These are phyloP conservation scores for Endogone sp. DNA, from an alignment of 192 early-diverging fungal species.

Conservation along the genomic window DNA sequence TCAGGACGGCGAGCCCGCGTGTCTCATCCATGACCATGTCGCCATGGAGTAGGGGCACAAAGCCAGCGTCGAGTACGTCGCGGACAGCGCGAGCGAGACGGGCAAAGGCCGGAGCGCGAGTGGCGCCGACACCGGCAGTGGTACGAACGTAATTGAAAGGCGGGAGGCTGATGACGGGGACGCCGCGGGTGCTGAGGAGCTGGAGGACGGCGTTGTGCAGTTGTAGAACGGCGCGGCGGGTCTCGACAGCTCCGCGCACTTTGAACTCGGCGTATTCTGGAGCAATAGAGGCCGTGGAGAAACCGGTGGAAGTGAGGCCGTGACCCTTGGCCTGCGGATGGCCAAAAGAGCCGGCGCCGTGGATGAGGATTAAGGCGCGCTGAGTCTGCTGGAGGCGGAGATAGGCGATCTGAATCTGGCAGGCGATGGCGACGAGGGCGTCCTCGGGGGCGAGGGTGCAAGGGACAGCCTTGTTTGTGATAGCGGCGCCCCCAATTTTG, in stretches of 20 bases:
- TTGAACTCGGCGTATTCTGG: background rate
- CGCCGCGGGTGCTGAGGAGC: background rate
- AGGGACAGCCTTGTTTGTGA: background rate
- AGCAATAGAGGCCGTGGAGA: background rate
- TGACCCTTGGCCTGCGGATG: constrained; percentile 33
- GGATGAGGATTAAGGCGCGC: constrained; percentile 19
- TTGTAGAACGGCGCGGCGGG: constrained; percentile 1
- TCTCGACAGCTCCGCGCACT: constrained; percentile 1
- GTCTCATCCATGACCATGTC: constrained; percentile 25
- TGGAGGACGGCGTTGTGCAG: constrained; percentile 14
- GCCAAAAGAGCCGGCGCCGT: constrained; percentile 36
- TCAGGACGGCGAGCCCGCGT: constrained; percentile 25
- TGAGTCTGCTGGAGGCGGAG: background rate
- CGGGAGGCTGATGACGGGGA: constrained; percentile 17
- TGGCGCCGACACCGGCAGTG: background rate
- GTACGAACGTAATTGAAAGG: constrained; percentile 26
- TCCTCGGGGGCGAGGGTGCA: background rate
- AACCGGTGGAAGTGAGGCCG: constrained; percentile 1
- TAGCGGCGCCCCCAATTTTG: background rate
- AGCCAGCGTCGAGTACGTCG: constrained; percentile 11
- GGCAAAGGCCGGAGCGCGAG: background rate
- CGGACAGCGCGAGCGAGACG: constrained; percentile 3
- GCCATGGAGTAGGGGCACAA: constrained; percentile 27
- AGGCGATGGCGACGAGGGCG: background rate
- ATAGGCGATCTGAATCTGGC: background rate